Evolutionary conservation across 495 filamentous ascomycete species (phyloP), one percentile per base, ranked within the genome.

Genomic region (Lophium mytilinum): DNA sequence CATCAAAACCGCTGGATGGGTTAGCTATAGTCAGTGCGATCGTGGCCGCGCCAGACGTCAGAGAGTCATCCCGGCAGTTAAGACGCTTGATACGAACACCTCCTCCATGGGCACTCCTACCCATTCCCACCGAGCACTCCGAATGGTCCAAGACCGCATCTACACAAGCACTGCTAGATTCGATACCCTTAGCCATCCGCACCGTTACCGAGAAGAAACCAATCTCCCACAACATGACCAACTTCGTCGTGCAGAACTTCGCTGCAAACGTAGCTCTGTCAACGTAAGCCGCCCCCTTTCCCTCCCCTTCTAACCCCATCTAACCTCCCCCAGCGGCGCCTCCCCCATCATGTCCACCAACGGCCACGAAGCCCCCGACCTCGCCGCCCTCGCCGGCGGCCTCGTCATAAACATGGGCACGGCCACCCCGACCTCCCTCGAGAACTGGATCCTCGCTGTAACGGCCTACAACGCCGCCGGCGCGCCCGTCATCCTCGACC

Each of bases 391-490:
- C 7, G 73, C 75, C 42, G 81, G 80, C 11, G 78, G 87, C 3
- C 74, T 96, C 10, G 85, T 98, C 12, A 83, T 98, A 63, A 98
- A 98, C 70, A 96, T 96, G 89, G 93, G 93, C 18, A 95, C 89
- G 1, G 79, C 92, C 30, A 88, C 83, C 9, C 80, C 85, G 3
- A 84, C 87, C 5, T 83, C 83, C 48, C 67, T 90, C 8, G 57
- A 73, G 7, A 87, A 87, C 65, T 90, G 91, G 65, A 66, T 77
- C 14, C 73, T 74, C 58, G 85, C 84, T 1, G 71, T 85, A n/a
- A 75, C 71, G 43, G 89, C 89, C 7, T 95, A 96, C 74, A 96
- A 96, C 64, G 71, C 70, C 11, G 78, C 72, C 19, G 83, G 84
- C 1, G 82, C 84, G 34, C 88, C 89, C 0, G 83, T 95, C 0